Base-by-base conservation (phyloP, 176 grass and related monocot species). In the Leersia perrieri region DNA sequence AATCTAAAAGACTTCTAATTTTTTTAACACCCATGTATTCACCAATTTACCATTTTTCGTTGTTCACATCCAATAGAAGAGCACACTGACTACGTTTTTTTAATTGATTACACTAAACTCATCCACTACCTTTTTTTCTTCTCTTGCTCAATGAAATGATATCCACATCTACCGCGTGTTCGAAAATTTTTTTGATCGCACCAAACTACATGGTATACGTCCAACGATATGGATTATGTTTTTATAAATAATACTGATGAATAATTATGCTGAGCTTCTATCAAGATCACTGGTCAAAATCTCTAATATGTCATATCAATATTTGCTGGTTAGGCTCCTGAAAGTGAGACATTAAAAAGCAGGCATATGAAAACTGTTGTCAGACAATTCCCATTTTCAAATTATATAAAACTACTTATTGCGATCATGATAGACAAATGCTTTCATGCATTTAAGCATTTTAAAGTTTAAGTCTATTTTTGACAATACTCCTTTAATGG, bases 21-120 rank as follows among this genome's bases (percentile, higher is more conserved):
- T 68, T 60, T 60, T 58, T 47, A 86, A 76, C 29, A 51, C 34
- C 75, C 13, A 63, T 78, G 74, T 60, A 45, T 63, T 87, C 0
- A 82, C 64, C 11, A 27, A 27, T 27, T 63, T 55, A 49, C 20
- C 30, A 61, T 78, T 72, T 88, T 28, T 75, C 20, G 30, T 31
- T 35, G 66, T 72, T 83, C 3, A 36, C 62, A 63, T 68, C 55
- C 60, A 88, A 74, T 40, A 40, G 33, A 30, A 60, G 11, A 73
- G 60, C 30, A 74, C 29, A 26, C 23, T 69, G 36, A n/a, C 51
- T 9, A 9, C 4, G 7, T 55, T 22, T 55, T 55, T 55, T 8
- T 3, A 55, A 55, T 55, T 66, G 11, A 73, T 74, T 38, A 74
- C 29, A 26, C 16, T 75, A 29, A 28, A n/a, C n/a, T n/a, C n/a